Evolutionary conservation across 2,329 filamentous ascomycete genomes (phyloP).

Genomic region (Xylariaceae sp.): DNA sequence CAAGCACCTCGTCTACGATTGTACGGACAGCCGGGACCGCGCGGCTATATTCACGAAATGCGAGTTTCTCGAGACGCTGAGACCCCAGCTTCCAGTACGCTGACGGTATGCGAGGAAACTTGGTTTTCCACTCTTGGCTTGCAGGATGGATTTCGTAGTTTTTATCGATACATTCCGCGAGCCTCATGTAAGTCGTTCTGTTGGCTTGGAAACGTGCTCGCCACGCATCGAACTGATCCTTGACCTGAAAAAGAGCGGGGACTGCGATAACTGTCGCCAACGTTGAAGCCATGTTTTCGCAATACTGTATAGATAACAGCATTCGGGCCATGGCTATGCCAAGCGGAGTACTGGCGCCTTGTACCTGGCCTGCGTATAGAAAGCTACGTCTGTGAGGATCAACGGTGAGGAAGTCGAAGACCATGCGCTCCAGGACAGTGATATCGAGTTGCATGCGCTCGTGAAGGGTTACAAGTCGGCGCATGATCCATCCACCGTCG

Average conservation of each 20-base stretch:
- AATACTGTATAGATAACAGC: accelerated
- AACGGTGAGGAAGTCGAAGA: conserved; percentile 18
- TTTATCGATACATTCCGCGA: conserved; percentile 8
- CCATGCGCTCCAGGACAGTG: conserved; percentile 16
- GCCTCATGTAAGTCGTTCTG: conserved; percentile 2
- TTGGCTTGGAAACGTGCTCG: neutral
- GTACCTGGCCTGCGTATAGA: neutral
- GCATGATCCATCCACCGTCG: conserved; percentile 18
- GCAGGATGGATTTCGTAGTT: neutral
- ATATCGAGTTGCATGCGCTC: conserved; percentile 13
- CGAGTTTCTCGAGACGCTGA: conserved; percentile 16
- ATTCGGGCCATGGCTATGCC: conserved; percentile 2
- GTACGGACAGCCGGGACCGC: conserved; percentile 19
- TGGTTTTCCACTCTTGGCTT: conserved; percentile 14
- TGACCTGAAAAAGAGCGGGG: neutral
- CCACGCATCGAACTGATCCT: conserved; percentile 12
- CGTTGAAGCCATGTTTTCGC: neutral
- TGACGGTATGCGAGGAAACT: conserved; percentile 18
- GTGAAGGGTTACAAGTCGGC: neutral
- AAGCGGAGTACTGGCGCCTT: neutral
- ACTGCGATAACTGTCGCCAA: neutral
- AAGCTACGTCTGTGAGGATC: neutral
- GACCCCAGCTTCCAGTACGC: conserved; percentile 14
- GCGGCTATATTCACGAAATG: conserved; percentile 17
- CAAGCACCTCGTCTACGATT: conserved; percentile 18